These are phyloP conservation scores for Fraxinus xanthoxyloides DNA, from an alignment of 305 asterid genomes.

Conservation along the genomic window DNA sequence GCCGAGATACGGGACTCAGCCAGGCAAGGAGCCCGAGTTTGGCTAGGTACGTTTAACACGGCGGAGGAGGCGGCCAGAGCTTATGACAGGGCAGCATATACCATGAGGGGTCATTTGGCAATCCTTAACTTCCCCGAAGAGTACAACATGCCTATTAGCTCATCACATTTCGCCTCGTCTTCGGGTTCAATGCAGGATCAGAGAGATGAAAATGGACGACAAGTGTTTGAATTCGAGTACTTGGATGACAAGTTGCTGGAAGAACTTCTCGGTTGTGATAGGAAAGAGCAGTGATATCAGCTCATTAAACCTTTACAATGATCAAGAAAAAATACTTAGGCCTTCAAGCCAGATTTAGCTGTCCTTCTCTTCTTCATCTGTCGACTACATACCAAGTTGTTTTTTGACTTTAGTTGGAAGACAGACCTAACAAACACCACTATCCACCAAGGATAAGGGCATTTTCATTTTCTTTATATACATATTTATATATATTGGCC, in stretches of 20 bases:
- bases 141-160: slow-evolving; percentile 44
- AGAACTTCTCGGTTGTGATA: slow-evolving; percentile 45
- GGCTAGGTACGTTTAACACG: slow-evolving; percentile 64
- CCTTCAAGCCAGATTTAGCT: background rate
- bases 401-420: too few relatives aligned
- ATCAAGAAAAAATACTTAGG: background rate
- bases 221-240: slow-evolving; percentile 63
- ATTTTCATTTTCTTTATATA: too few relatives aligned
- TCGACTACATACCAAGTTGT: too few relatives aligned
- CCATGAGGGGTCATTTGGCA: slow-evolving; percentile 62
- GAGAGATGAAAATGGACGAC: slow-evolving; percentile 13
- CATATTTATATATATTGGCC: too few relatives aligned
- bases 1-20: slow-evolving; percentile 71
- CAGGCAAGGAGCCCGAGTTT: slow-evolving; percentile 51
- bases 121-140: slow-evolving; percentile 63
- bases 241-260: slow-evolving; percentile 60
- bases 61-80: slow-evolving; percentile 75
- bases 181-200: slow-evolving; percentile 25
- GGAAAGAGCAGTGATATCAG: background rate
- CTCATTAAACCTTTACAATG: background rate
- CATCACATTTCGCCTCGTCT: slow-evolving; percentile 42
- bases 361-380: too few relatives aligned
- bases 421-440: too few relatives aligned
- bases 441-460: too few relatives aligned
- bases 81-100: slow-evolving; percentile 56